phyloP scores from a whole-genome alignment of 306 rosid species.

The Vicia villosa region DNA sequence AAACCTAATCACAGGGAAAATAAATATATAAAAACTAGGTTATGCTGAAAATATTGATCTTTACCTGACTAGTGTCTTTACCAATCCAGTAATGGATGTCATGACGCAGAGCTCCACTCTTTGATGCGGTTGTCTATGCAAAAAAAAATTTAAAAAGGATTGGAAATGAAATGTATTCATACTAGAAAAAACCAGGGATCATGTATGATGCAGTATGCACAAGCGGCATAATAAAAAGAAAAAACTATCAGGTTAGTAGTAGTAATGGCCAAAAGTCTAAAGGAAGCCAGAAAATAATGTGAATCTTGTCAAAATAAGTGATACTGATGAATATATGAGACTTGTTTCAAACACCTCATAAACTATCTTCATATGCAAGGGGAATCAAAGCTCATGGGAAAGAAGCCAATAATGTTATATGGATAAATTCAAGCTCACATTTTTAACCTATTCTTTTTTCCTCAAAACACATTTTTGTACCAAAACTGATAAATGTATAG shows the following conservation, averaged over 20 bases:
- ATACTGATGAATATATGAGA: not conserved
- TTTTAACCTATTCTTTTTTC: not conserved
- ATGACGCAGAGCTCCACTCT: constrained; percentile 85
- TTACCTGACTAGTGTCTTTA: constrained; percentile 88
- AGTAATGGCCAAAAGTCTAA: constrained; percentile 24
- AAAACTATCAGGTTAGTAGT: not conserved
- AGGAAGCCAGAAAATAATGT: constrained; percentile 17
- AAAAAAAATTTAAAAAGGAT: not conserved
- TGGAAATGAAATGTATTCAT: not conserved
- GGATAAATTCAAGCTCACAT: not conserved
- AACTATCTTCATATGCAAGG: constrained; percentile 15
- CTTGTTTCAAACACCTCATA: constrained; percentile 20
- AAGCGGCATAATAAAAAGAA: not conserved
- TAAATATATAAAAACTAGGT: not conserved
- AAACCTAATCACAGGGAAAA: constrained; percentile 17
- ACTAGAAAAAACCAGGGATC: constrained; percentile 13
- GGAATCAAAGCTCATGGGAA: constrained; percentile 24
- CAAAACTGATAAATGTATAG: not conserved
- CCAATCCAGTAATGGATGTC: constrained; percentile 99
- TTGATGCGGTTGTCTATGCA: constrained; percentile 74
- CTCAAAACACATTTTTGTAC: not conserved
- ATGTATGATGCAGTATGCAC: constrained; percentile 14
- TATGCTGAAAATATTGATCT: not conserved
- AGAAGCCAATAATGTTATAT: constrained; percentile 21
- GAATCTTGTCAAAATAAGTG: constrained; percentile 18